Base-by-base conservation (phyloP, 441 rosid species). In the Pelargonium cotyledonis region DNA sequence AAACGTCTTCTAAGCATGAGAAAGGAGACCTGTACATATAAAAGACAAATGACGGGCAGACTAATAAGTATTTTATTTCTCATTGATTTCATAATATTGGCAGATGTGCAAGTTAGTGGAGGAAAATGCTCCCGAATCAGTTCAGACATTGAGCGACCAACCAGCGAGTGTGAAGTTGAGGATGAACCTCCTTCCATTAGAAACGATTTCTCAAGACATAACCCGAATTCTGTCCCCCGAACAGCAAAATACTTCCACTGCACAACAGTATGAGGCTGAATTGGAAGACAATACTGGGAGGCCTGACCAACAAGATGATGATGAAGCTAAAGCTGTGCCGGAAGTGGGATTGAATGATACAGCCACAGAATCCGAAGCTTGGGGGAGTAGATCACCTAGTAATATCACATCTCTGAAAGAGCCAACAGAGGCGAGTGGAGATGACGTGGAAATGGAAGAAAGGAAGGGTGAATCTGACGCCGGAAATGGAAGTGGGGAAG, bases 41-140 rank as follows among this genome's bases (percentile, higher is more conserved):
- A 10, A 49, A 11, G 16, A 11, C 65, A 1, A 4, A 35, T 58
- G 49, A 38, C 8, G 8, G 41, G 0, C 53, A 14, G 35, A 44
- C 44, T 47, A 68, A 61, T 67, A 62, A 47, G 4, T 40, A 57
- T 51, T 14, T 5, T 16, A 58, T 72, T 65, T 43, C 63, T 0
- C 69, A 70, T 23, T 11, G 31, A 26, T 71, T 69, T n/a, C 63
- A 29, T 74, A 38, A 57, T 61, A 10, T 68, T 47, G 78, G 53
- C 79, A 95, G 99, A 80, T 88, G 76, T 92, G 96, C 82, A 82
- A 82, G 68, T 68, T 80, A 35, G 18, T 90, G 68, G 88, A 86
- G 53, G 84, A 84, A 31, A 82, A 83, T 67, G 81, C 65, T 70
- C 78, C 68, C 16, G 95, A 87, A 70, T 75, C 80, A 38, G 77